Percentiles rank a stretch among this genome's conserved stretches.
These are phyloP conservation scores for Microbotryomycetes sp. DNA, from an alignment of 1,284 basidiomycete genomes.

Conservation along the genomic window DNA sequence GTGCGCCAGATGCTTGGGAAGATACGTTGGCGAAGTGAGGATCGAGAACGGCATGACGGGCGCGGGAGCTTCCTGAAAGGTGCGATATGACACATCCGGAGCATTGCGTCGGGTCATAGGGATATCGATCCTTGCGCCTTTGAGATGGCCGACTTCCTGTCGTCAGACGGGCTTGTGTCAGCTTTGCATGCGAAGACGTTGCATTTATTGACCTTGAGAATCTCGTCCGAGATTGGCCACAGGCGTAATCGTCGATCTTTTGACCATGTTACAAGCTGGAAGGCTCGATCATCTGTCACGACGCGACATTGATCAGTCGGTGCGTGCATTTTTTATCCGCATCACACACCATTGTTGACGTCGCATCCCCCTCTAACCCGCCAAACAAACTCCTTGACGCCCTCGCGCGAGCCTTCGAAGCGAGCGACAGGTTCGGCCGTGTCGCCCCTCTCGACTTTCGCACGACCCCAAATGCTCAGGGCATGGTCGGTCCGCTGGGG, in stretches of 20 bases:
- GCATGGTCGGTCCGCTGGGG: conserved; percentile 81
- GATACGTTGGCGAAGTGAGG: background rate
- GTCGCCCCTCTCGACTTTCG: conserved; percentile 37
- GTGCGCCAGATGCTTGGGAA: conserved; percentile 6
- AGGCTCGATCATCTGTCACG: conserved; percentile 58
- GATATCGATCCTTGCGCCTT: conserved; percentile 48
- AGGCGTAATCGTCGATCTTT: conserved; percentile 87
- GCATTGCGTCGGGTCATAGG: conserved; percentile 41
- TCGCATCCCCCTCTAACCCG: conserved; percentile 53
- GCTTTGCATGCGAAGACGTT: background rate
- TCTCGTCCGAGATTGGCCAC: conserved; percentile 73
- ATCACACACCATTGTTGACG: conserved; percentile 25
- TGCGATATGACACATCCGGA: conserved; percentile 27
- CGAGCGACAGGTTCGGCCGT: conserved; percentile 55
- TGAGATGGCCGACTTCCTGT: conserved; percentile 46
- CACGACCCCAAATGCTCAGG: conserved; percentile 71
- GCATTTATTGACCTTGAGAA: conserved; percentile 51
- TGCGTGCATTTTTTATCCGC: background rate
- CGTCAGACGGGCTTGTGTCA: conserved; percentile 19
- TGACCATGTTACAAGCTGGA: conserved; percentile 94
- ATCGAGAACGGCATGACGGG: conserved; percentile 6
- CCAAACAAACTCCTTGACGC: conserved; percentile 99
- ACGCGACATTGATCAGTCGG: background rate
- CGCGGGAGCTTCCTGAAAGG: conserved; percentile 21
- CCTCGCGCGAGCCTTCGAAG: conserved; percentile 84